phyloP scores from a whole-genome alignment of 345 rosid genomes.

The Populus pruinosa region DNA sequence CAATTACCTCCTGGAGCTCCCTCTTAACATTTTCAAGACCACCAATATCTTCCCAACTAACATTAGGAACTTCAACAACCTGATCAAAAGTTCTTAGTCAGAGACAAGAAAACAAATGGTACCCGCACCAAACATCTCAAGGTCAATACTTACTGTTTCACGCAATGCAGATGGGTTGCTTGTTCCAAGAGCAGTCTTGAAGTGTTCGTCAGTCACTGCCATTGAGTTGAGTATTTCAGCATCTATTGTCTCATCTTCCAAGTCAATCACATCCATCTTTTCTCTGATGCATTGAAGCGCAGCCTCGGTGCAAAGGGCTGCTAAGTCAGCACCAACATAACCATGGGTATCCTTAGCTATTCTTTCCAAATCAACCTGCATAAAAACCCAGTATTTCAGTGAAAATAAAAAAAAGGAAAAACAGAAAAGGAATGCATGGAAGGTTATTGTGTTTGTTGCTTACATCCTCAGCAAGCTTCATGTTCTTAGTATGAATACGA shows the following conservation, averaged over 20 bases:
- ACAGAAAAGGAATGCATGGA: not conserved
- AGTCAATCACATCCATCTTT: conserved; percentile 96
- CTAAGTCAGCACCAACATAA: conserved; percentile 97
- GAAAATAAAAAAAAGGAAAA: not conserved
- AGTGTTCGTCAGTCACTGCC: conserved; percentile 94
- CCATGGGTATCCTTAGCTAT: conserved; percentile 92
- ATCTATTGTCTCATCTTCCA: conserved; percentile 92
- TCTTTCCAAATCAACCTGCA: conserved; percentile 87
- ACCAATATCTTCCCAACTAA: conserved; percentile 87
- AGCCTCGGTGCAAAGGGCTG: conserved; percentile 94
- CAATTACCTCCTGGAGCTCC: conserved; percentile 85
- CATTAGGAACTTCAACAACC: conserved; percentile 98
- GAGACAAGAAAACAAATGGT: not conserved
- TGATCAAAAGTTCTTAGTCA: conserved; percentile 21
- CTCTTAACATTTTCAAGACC: conserved; percentile 94
- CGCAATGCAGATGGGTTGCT: conserved; percentile 88
- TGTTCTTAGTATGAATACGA: conserved; percentile 94
- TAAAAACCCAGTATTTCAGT: not conserved
- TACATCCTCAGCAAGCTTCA: conserved; percentile 96
- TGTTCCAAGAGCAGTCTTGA: conserved; percentile 78
- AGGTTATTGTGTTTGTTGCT: not conserved
- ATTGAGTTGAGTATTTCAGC: conserved; percentile 91
- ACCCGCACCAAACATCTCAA: not conserved
- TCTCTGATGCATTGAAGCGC: conserved; percentile 98
- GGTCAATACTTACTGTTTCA: conserved; percentile 58